phyloP scores from a whole-genome alignment of 2,329 filamentous ascomycete species.

The Knoxdaviesia proteae region DNA sequence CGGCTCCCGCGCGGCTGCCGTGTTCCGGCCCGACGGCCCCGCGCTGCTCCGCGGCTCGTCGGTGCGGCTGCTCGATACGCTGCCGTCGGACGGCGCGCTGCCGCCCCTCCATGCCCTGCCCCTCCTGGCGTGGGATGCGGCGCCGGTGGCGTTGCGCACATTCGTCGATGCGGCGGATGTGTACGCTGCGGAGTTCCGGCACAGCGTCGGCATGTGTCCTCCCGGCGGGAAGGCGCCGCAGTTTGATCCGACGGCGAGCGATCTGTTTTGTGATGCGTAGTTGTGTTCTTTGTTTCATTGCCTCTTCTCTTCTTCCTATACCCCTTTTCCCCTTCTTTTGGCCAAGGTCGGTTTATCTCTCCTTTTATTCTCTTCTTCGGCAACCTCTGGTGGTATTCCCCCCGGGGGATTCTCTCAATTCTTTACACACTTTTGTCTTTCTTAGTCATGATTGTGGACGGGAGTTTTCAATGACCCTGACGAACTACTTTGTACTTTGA shows the following conservation, averaged over 20 bases:
- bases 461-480: too few relatives aligned
- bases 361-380: too few relatives aligned
- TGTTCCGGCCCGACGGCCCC: constrained; percentile 1
- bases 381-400: too few relatives aligned
- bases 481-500: too few relatives aligned
- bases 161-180: constrained; percentile 22
- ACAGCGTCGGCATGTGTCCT: constrained; percentile 45
- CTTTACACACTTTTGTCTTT: too few relatives aligned
- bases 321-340: too few relatives aligned
- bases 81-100: constrained; percentile 21
- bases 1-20: constrained; percentile 6
- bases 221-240: constrained; percentile 6
- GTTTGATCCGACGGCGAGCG: constrained; percentile 22
- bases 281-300: too few relatives aligned
- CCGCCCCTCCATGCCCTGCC: constrained; percentile 27
- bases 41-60: constrained; percentile 22
- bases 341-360: too few relatives aligned
- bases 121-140: constrained; percentile 43
- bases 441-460: too few relatives aligned
- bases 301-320: too few relatives aligned
- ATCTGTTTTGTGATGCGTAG: constrained; percentile 39
- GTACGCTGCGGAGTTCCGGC: constrained; percentile 39
- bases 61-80: constrained; percentile 25
- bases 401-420: too few relatives aligned
- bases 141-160: constrained; percentile 16